These are phyloP conservation scores for Axilococcus clingmanii DNA, from an alignment of 139 green algal species.

Conservation along the genomic window DNA sequence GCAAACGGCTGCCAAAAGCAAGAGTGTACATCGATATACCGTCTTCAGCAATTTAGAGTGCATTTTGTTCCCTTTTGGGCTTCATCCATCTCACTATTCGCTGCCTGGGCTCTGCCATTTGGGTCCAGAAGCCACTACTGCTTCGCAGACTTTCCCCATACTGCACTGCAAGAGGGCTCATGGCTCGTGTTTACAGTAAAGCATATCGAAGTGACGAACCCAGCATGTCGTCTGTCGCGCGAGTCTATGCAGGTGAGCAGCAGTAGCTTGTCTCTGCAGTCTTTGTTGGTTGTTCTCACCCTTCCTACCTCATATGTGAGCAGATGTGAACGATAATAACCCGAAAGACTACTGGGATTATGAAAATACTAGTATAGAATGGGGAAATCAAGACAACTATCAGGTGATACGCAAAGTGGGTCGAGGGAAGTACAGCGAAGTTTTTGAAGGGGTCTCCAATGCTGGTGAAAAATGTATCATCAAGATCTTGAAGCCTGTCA, in stretches of 20 bases:
- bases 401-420: constrained; percentile 93
- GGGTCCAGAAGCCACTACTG: too few species aligned
- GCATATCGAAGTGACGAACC: constrained; percentile 20
- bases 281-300: neutral
- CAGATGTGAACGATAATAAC: constrained; percentile 72
- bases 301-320: constrained; percentile 1
- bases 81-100: too few species aligned
- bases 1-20: too few species aligned
- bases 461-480: constrained; percentile 81
- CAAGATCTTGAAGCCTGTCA: constrained; percentile 98
- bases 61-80: too few species aligned
- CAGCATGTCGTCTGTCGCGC: constrained; percentile 19
- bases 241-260: constrained; percentile 22
- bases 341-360: constrained; percentile 92
- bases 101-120: too few species aligned
- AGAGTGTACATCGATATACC: too few species aligned
- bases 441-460: constrained; percentile 92
- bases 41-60: too few species aligned
- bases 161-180: too few species aligned
- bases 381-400: constrained; percentile 90
- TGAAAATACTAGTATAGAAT: constrained; percentile 72
- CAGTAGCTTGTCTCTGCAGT: neutral
- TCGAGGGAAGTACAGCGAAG: constrained; percentile 97
- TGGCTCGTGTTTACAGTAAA: constrained; percentile 18
- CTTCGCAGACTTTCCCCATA: too few species aligned